Evolutionary conservation across 208 protist genomes (phyloP).

Genomic region (Entamoeba invadens): DNA sequence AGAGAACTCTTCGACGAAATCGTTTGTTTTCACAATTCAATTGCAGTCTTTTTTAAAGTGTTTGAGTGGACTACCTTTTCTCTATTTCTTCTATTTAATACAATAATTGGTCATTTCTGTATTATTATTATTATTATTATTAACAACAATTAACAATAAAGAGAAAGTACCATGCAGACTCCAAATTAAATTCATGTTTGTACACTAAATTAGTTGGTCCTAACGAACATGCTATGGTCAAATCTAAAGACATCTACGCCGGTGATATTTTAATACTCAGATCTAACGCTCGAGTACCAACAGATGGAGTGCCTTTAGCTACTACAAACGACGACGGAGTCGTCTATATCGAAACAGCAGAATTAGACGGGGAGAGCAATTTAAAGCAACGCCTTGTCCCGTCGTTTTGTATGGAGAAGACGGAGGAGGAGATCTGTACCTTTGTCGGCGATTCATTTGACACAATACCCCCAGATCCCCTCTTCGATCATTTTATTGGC

Average conservation of each 20-base stretch:
- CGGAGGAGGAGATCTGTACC: background rate
- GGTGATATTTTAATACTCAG: background rate
- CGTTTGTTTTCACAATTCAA: background rate
- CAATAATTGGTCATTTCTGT: too few relatives aligned
- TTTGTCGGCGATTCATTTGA: too few relatives aligned
- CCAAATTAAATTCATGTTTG: background rate
- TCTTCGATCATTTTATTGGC: background rate
- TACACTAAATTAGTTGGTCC: background rate
- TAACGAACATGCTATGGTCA: background rate
- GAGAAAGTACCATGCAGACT: background rate
- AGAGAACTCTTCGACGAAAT: conserved; percentile 22
- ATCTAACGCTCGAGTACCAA: background rate
- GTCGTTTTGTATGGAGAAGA: background rate
- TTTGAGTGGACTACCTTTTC: too few relatives aligned
- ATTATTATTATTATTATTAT: background rate
- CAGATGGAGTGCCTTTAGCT: background rate
- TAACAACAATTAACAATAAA: background rate
- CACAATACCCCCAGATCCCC: background rate
- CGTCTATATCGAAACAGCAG: background rate
- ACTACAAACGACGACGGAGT: background rate
- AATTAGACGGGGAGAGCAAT: background rate
- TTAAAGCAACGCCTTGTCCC: background rate
- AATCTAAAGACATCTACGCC: background rate
- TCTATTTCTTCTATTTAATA: too few relatives aligned
- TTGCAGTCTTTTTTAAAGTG: background rate